Evolutionary conservation across 2,329 filamentous ascomycete genomes (phyloP), one percentile per base, ranked within the genome.

Genomic region (Sclerotinia subarctica): DNA sequence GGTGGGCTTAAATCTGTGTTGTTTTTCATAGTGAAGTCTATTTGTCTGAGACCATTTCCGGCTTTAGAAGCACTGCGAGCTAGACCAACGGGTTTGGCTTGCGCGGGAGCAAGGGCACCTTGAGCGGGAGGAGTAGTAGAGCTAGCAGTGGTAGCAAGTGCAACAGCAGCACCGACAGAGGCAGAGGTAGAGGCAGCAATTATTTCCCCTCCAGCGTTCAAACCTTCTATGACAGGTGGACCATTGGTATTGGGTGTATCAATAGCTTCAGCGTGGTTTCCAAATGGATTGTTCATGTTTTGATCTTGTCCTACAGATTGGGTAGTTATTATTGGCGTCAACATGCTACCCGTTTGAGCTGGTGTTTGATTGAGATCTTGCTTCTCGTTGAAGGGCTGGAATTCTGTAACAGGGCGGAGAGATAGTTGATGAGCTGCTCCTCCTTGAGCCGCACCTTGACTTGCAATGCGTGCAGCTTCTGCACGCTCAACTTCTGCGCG

Each of bases 351-450:
- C 42, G 38, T 65, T 65, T 35, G 35, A 42, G 32, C 26, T 38
- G 51, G 42, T 24, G 38, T 10, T 24, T 35, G 42, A 46, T 17
- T 56, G 26, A 44, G n/a, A 13, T 21, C 26, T 49, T 35, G 26
- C n/a, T 58, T 66, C 26, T 46, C 84, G 10, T 81, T 84, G 75
- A 86, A 88, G 6, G 92, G 91, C 51, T 92, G 84, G 79, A 97
- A 94, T 75, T 95, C 88, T 52, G 92, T 94, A 60, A 95, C 86
- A 3, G 93, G 93, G 62, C 93, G 90, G 66, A 97, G 72, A 76
- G 92, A 96, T 70, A 97, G 84, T 70, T 90, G 90, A n/a, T 93
- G 93, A 56, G 93, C 82, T 71, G 72, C 62, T 70, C 74, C 71
- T 46, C 72, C 68, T 49, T 69, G 72, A 32, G 72, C 69, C 65